phyloP scores from a whole-genome alignment of 2,329 filamentous ascomycete genomes.

The Scedosporium aurantiacum region DNA sequence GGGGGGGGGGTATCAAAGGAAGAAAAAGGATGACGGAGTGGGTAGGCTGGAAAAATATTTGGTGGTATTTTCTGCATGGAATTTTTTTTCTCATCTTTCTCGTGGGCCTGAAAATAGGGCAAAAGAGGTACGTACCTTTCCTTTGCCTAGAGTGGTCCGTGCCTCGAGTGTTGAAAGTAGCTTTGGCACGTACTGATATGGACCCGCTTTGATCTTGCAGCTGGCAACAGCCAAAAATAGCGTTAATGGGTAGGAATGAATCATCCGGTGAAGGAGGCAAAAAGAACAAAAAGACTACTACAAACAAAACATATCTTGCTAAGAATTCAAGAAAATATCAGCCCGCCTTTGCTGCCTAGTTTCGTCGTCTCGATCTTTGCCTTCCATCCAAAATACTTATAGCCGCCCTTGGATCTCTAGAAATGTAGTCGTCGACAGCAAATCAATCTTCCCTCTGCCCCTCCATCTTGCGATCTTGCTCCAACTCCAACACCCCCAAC shows the following conservation, averaged over 20 bases:
- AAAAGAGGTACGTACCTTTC: neutral
- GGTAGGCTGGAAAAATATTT: neutral
- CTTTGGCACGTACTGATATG: constrained; percentile 8
- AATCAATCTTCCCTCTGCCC: no score
- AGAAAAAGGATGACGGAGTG: neutral
- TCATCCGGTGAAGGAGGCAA: constrained; percentile 25
- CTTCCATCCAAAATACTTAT: no score
- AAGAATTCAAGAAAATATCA: constrained; percentile 6
- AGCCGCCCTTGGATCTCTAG: no score
- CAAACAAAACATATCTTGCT: no score
- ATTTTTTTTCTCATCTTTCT: constrained; percentile 2
- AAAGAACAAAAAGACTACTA: neutral
- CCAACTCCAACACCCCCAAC: neutral
- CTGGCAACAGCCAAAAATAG: no score
- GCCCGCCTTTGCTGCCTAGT: neutral
- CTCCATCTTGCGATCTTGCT: neutral
- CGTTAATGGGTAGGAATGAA: constrained; percentile 18
- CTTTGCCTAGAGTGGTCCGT: neutral
- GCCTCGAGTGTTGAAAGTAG: neutral
- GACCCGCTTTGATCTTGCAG: no score
- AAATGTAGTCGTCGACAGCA: no score
- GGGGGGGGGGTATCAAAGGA: constrained; percentile 10
- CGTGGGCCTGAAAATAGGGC: constrained; percentile 3
- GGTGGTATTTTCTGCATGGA: neutral
- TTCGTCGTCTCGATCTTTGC: neutral